Evolutionary conservation across 2,329 filamentous ascomycete genomes (phyloP), one percentile per base, ranked within the genome.

Genomic region (Aspergillus spinulosporus): DNA sequence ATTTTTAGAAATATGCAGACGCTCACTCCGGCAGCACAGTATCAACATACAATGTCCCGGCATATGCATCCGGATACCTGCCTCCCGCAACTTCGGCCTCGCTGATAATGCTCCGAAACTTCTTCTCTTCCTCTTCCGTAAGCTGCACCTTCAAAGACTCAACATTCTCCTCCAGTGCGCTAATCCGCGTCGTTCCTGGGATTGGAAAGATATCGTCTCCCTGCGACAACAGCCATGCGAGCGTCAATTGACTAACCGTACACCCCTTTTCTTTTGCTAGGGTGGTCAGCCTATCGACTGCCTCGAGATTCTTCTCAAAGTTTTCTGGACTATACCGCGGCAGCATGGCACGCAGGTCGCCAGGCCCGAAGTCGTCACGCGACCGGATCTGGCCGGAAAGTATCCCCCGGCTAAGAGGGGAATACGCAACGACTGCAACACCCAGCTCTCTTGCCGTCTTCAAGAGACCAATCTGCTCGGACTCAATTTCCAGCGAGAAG

Each of bases 141-240:
- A 68, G 43, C 4, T 52, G 26, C 1, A 68, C 42, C n/a, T 40
- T 54, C 21, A 63, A 8, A 31, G 59, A 63, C 5, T 52, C 61
- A 45, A 69, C 21, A 55, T 80, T 81, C 68, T 80, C 76, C 37
- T 79, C 72, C 43, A 82, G 56, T 40, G 78, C 73, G 15, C 73
- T 68, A 12, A 78, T 61, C 21, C 74, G 76, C 57, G 80, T 82
- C 0, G 81, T 82, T 5, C 82, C 82, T 0, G 81, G 81, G 55
- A 83, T 88, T 0, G 86, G 83, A 63, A 85, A 80, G 49, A 88
- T 75, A 61, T 86, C 82, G 2, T 81, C 76, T 0, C 82, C 82
- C 64, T 88, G 84, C 7, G 79, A 79, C 60, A 86, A 64, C 49
- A 88, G 61, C 86, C 86, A 89, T 0, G 85, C 85, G 34, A 88